Evolutionary conservation across 2,329 filamentous ascomycete species (phyloP).

Genomic region (Cadophora sp.): DNA sequence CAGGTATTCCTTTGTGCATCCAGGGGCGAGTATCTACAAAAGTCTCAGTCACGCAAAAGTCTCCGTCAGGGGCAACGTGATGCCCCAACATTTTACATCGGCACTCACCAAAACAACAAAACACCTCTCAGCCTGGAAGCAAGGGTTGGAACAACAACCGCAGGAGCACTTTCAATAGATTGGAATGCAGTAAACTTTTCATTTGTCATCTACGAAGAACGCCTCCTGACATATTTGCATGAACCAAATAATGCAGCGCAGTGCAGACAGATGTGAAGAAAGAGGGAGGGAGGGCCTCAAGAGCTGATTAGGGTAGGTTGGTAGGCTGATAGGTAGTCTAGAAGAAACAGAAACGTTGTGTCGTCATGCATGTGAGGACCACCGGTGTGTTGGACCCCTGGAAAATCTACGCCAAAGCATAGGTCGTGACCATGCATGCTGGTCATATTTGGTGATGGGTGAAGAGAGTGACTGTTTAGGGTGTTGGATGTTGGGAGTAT

Average conservation of each 20-base stretch:
- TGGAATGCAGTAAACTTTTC: slow-evolving; percentile 24
- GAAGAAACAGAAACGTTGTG: slow-evolving; percentile 31
- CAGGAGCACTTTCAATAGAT: background rate
- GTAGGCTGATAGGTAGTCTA: slow-evolving; percentile 40
- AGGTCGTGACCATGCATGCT: slow-evolving; percentile 19
- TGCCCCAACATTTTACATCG: slow-evolving; percentile 11
- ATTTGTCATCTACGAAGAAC: slow-evolving; percentile 41
- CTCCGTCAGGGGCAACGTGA: background rate
- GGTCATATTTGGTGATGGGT: slow-evolving; percentile 18
- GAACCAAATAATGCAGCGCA: slow-evolving; percentile 32
- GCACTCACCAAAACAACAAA: slow-evolving; percentile 2
- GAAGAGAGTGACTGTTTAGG: slow-evolving; percentile 21
- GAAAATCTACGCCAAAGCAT: slow-evolving; percentile 28
- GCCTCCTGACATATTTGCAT: slow-evolving; percentile 36
- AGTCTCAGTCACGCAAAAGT: too few species aligned
- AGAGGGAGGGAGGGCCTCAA: slow-evolving; percentile 27
- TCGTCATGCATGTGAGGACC: slow-evolving; percentile 30
- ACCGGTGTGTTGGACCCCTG: slow-evolving; percentile 25
- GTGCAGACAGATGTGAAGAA: slow-evolving; percentile 33
- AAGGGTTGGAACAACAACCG: slow-evolving; percentile 8
- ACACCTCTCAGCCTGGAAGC: slow-evolving; percentile 2
- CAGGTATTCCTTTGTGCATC: background rate
- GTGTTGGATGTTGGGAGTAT: slow-evolving; percentile 15
- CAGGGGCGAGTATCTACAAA: background rate
- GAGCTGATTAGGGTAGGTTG: slow-evolving; percentile 40